These are phyloP conservation scores for Rhizopogon sp. DNA, from an alignment of 768 basidiomycete species.

Conservation along the genomic window DNA sequence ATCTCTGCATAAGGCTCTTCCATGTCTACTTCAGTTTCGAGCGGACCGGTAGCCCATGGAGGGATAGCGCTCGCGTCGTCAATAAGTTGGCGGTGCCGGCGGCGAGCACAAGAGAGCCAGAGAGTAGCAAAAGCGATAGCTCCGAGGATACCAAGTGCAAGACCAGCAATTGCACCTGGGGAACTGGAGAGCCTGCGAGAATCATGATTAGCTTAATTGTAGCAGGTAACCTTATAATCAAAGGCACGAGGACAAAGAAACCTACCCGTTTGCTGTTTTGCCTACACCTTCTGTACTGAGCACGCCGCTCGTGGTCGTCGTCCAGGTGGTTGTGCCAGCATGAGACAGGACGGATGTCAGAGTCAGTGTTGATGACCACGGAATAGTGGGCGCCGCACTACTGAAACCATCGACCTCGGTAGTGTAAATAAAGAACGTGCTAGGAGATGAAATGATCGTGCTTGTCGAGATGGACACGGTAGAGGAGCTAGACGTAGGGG, in stretches of 20 bases:
- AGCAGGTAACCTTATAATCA: conserved; percentile 1
- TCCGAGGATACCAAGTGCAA: conserved; percentile 22
- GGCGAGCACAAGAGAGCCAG: conserved; percentile 29
- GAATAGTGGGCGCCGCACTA: background rate
- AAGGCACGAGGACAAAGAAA: background rate
- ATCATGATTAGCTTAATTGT: conserved; percentile 2
- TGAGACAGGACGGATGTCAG: conserved; percentile 13
- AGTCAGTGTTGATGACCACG: conserved; percentile 15
- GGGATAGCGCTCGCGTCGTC: conserved; percentile 13
- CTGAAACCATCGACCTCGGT: conserved; percentile 9
- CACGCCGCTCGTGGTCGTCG: conserved; percentile 14
- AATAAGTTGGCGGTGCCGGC: conserved; percentile 20
- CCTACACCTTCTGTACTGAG: conserved; percentile 18
- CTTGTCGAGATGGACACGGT: background rate
- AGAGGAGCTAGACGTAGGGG: background rate
- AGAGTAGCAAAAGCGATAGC: conserved; percentile 20
- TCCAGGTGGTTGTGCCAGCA: conserved; percentile 11
- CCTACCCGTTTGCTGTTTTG: conserved; percentile 12
- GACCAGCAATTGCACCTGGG: conserved; percentile 18
- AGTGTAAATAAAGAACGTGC: conserved; percentile 10
- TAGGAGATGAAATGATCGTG: conserved; percentile 1
- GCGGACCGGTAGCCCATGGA: conserved; percentile 11
- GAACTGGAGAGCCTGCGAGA: conserved; percentile 9
- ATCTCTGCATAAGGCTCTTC: conserved; percentile 24
- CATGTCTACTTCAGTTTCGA: conserved; percentile 20